These are phyloP conservation scores for Candida chilensis DNA, from an alignment of 805 yeast species.

Conservation along the genomic window DNA sequence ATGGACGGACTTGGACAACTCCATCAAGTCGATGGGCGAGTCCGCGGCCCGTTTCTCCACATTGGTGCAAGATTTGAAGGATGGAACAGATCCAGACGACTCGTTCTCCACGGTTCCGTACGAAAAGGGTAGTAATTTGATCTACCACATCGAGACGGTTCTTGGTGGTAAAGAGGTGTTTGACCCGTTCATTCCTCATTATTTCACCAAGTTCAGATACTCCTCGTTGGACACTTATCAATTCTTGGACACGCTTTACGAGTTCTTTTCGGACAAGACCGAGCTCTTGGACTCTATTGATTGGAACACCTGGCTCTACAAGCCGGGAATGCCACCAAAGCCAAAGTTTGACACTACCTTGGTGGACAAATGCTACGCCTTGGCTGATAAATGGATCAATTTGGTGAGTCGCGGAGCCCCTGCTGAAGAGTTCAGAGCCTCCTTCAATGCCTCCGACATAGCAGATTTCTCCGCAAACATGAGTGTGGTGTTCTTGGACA, in stretches of 20 bases:
- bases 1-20: constrained; percentile 70
- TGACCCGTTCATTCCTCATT: constrained; percentile 73
- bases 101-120: constrained; percentile 84
- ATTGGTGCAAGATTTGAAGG: constrained; percentile 64
- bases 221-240: constrained; percentile 74
- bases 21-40: constrained; percentile 58
- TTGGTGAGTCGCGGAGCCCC: constrained; percentile 17
- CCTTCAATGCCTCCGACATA: constrained; percentile 43
- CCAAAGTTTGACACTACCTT: constrained; percentile 73
- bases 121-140: constrained; percentile 80
- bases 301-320: constrained; percentile 78
- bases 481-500: constrained; percentile 69
- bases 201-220: constrained; percentile 62
- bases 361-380: constrained; percentile 59
- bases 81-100: constrained; percentile 77
- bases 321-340: constrained; percentile 84
- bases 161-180: constrained; percentile 59
- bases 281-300: constrained; percentile 59
- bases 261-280: constrained; percentile 41
- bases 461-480: constrained; percentile 62
- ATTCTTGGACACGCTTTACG: constrained; percentile 70
- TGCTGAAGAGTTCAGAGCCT: constrained; percentile 7
- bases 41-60: constrained; percentile 42
- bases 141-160: constrained; percentile 62
- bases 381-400: constrained; percentile 59